A percentile compares a stretch with the other conserved stretches of the same genome.
Conservation (phyloP, 192 early-diverging fungal species). For the Backusella tuberculispora region DNA sequence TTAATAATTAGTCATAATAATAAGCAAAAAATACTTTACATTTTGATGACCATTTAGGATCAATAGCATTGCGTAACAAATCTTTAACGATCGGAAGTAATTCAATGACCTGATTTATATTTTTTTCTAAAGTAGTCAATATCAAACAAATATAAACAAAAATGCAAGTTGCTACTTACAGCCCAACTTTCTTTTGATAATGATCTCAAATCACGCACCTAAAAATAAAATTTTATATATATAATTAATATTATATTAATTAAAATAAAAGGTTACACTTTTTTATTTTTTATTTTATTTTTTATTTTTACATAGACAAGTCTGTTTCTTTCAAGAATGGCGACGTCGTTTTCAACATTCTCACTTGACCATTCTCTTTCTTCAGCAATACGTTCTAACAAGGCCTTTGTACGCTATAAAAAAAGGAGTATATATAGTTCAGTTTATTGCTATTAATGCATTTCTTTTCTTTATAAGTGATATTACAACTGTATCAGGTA, state of each 20-base stretch:
- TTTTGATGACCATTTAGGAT: slow-evolving; percentile 7
- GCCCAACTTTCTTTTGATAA: slow-evolving; percentile 27
- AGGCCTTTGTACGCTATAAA: slow-evolving; percentile 7
- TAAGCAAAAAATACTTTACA: neutral
- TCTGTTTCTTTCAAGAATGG: slow-evolving; percentile 12
- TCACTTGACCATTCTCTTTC: slow-evolving; percentile 20
- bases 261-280: neutral
- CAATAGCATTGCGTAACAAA: slow-evolving; percentile 7
- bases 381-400: neutral
- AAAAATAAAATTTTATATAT: neutral
- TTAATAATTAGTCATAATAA: neutral
- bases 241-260: neutral
- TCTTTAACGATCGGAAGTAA: slow-evolving; percentile 26
- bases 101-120: neutral
- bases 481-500: slow-evolving; percentile 13
- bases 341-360: slow-evolving; percentile 2
- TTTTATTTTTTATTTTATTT: neutral
- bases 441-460: neutral
- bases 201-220: slow-evolving; percentile 17
- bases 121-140: neutral
- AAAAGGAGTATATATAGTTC: neutral
- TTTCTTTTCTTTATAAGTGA: neutral
- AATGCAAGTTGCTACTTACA: slow-evolving; percentile 6
- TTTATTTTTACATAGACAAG: slow-evolving; percentile 8
- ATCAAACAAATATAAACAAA: slow-evolving; percentile 1